These are phyloP conservation scores for Exophiala calicioides DNA, from an alignment of 2,329 filamentous ascomycete genomes.

Conservation along the genomic window DNA sequence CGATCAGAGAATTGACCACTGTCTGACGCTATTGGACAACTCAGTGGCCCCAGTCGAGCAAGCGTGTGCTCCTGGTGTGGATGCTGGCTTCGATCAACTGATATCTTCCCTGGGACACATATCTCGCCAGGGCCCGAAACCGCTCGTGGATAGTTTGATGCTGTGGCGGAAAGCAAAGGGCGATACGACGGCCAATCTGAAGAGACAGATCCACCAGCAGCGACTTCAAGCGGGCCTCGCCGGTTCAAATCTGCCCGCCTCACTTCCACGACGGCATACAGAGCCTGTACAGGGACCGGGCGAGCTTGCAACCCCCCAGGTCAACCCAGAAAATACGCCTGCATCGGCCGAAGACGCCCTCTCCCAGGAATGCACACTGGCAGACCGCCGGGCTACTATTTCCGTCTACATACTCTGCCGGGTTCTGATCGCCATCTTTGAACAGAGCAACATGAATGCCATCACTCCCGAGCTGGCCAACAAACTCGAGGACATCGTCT, in stretches of 20 bases:
- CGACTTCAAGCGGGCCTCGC: constrained; percentile 16
- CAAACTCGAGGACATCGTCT: constrained; percentile 92
- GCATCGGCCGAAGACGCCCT: constrained; percentile 37
- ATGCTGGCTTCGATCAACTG: constrained; percentile 88
- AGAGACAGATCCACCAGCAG: constrained; percentile 37
- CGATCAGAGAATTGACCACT: constrained; percentile 93
- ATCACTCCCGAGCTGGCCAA: constrained; percentile 92
- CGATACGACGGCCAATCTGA: constrained; percentile 74
- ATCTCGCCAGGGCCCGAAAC: constrained; percentile 88
- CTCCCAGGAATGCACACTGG: constrained; percentile 65
- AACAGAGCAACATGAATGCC: constrained; percentile 77
- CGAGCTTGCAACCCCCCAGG: constrained; percentile 37
- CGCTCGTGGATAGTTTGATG: constrained; percentile 96
- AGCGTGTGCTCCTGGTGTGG: constrained; percentile 86
- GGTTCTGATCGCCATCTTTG: constrained; percentile 90
- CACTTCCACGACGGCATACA: constrained; percentile 70
- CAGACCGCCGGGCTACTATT: constrained; percentile 86
- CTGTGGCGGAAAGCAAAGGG: constrained; percentile 96
- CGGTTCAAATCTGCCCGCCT: constrained; percentile 31
- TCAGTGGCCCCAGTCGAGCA: constrained; percentile 81
- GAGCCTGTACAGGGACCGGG: constrained; percentile 61
- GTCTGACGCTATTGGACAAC: constrained; percentile 75
- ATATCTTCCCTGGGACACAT: constrained; percentile 93
- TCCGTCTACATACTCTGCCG: constrained; percentile 96
- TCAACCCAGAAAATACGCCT: constrained; percentile 36